These are phyloP conservation scores for Millerozyma miso DNA, from an alignment of 805 yeast genomes.

Conservation along the genomic window DNA sequence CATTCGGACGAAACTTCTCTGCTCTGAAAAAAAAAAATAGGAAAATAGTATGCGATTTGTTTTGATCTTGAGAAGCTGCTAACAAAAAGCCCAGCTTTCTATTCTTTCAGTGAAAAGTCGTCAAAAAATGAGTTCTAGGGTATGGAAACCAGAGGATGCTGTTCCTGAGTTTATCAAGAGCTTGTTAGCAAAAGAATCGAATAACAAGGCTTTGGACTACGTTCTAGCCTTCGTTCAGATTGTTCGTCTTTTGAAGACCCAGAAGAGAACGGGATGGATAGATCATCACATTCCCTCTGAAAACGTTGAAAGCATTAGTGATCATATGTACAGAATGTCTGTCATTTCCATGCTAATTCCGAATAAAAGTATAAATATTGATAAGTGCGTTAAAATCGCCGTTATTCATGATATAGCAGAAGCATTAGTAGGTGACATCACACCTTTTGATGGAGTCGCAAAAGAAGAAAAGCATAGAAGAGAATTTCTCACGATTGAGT, in stretches of 20 bases:
- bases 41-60: neutral
- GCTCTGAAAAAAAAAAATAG: too few species aligned
- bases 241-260: slow-evolving; percentile 66
- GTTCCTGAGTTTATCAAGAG: slow-evolving; percentile 15
- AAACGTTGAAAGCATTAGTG: slow-evolving; percentile 72
- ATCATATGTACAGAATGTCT: slow-evolving; percentile 95
- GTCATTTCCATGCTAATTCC: slow-evolving; percentile 70
- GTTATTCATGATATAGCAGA: slow-evolving; percentile 94
- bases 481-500: slow-evolving; percentile 69
- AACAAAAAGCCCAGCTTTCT: neutral
- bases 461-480: slow-evolving; percentile 82
- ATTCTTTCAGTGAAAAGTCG: too few species aligned
- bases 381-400: slow-evolving; percentile 79
- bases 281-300: slow-evolving; percentile 52
- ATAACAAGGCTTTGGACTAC: slow-evolving; percentile 36
- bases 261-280: slow-evolving; percentile 92
- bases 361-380: slow-evolving; percentile 48
- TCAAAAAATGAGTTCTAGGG: neutral
- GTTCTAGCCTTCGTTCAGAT: slow-evolving; percentile 60
- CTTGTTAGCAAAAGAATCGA: slow-evolving; percentile 8
- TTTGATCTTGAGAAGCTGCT: neutral
- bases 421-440: slow-evolving; percentile 88
- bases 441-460: slow-evolving; percentile 65
- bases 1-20: too few species aligned
- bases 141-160: slow-evolving; percentile 54